Base-by-base conservation (phyloP, 495 filamentous ascomycete genomes). In the Hypomontagnella submonticulosa region DNA sequence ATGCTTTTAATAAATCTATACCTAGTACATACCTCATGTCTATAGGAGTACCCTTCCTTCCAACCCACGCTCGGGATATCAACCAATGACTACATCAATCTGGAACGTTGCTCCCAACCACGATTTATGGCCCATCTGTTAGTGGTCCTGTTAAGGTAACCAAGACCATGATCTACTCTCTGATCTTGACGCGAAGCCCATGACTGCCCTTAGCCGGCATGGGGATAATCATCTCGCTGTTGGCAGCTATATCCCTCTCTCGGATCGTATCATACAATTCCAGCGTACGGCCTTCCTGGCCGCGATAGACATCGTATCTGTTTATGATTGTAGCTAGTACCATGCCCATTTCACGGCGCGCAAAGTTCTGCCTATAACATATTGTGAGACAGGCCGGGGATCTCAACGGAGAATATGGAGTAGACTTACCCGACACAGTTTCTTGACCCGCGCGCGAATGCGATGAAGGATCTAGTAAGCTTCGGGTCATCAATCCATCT, bases 401-500 rank as follows among this genome's bases (percentile, higher is more conserved):
- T 27, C 23, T 27, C 6, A 2, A 27, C 23, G 23, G 23, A 6
- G 23, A 27, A 3, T n/a, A n/a, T 6, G 23, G 23, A 27, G 6
- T 6, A 27, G 34, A 50, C 47, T 50, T 18, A 50, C 47, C 47
- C 64, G 5, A 62, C 13, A 20, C 63, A 67, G 11, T 34, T 33
- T 36, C 57, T 34, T n/a, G 63, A 19, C 2, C 63, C 63, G 9
- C 38, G 10, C 4, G 37, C 12, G 41, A 67, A 67, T 2, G 60
- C 27, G 4, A 67, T 42, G 11, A 53, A 38, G 9, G 53, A 42
- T 10, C 52, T 23, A 10, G 33, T n/a, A 3, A 67, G 47, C 48
- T 42, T 30, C n/a, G 42, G 34, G 12, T 41, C 16, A 12, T 58
- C 41, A 9, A 68, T 34, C 65, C 65, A 68, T 10, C 65, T 19